Percentiles rank a stretch among this genome's conserved stretches.
phyloP scores from a whole-genome alignment of 352 stramenopile species.

The Globisporangium orthogonon region DNA sequence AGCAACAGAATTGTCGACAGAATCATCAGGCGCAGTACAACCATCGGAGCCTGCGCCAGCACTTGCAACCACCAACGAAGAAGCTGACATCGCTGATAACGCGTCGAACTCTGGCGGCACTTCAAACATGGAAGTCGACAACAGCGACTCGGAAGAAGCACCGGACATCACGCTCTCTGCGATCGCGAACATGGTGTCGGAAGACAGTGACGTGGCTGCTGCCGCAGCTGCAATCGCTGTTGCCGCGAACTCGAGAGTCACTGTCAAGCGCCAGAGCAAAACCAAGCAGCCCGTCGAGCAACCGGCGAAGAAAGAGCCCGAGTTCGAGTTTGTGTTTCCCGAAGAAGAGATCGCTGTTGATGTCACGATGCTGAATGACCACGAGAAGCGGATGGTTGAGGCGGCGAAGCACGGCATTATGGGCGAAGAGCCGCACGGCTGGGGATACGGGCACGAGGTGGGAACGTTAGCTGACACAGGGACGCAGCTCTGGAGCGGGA shows the following conservation, averaged over 20 bases:
- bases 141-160: conserved; percentile 71
- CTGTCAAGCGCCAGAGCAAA: conserved; percentile 32
- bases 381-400: conserved; percentile 50
- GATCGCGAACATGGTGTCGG: conserved; percentile 83
- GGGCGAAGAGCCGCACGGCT: conserved; percentile 41
- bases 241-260: conserved; percentile 28
- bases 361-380: conserved; percentile 39
- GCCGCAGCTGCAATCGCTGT: conserved; percentile 42
- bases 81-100: conserved; percentile 19
- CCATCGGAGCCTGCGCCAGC: conserved; percentile 12
- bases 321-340: conserved; percentile 66
- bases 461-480: conserved; percentile 64
- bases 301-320: conserved; percentile 18
- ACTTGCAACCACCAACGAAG: conserved; percentile 12
- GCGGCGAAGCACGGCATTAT: conserved; percentile 67
- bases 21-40: neutral
- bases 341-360: conserved; percentile 59
- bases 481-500: conserved; percentile 73
- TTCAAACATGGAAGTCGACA: conserved; percentile 80
- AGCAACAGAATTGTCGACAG: conserved; percentile 3
- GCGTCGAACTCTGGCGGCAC: conserved; percentile 15
- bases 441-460: conserved; percentile 70
- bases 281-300: conserved; percentile 8
- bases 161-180: conserved; percentile 72
- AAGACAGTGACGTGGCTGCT: conserved; percentile 69